A percentile compares a stretch with the other conserved stretches of the same genome.
These are phyloP conservation scores for Jaenimonas drosophilae DNA, from an alignment of 208 protist genomes.

Conservation along the genomic window DNA sequence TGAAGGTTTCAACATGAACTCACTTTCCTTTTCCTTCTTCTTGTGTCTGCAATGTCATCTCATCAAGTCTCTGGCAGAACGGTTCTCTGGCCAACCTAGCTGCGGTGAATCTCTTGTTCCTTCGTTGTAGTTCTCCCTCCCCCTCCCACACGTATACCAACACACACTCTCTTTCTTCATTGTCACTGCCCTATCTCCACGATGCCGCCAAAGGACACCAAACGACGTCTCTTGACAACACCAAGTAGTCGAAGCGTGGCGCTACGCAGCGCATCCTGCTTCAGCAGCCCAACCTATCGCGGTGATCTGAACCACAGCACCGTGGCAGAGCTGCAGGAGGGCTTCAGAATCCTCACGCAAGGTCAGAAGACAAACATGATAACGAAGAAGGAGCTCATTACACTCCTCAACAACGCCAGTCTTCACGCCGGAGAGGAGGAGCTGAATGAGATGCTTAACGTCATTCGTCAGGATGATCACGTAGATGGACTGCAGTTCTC, in stretches of 20 bases:
- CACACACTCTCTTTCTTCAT: no score
- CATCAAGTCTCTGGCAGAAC: no score
- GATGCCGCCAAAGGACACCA: neutral
- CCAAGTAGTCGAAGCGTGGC: neutral
- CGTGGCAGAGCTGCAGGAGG: conserved; percentile 98
- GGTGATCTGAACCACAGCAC: conserved; percentile 91
- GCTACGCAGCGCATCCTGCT: conserved; percentile 1
- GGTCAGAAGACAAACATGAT: conserved; percentile 87
- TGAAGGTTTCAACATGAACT: no score
- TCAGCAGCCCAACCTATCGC: conserved; percentile 20
- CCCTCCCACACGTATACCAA: neutral
- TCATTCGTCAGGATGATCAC: conserved; percentile 78
- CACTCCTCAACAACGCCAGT: conserved; percentile 95
- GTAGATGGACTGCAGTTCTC: conserved; percentile 83
- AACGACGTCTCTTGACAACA: neutral
- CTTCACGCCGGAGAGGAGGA: conserved; percentile 86
- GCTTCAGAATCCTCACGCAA: conserved; percentile 97
- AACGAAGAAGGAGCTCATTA: conserved; percentile 94
- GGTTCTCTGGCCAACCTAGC: neutral
- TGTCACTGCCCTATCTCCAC: neutral
- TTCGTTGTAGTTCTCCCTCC: neutral
- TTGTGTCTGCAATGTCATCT: no score
- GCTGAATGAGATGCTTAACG: conserved; percentile 93
- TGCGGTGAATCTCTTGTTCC: neutral
- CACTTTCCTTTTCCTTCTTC: no score